Percentiles rank a stretch among this genome's conserved stretches.
phyloP scores from a whole-genome alignment of 1,284 basidiomycete species.

The Sphaerobolus stellatus region DNA sequence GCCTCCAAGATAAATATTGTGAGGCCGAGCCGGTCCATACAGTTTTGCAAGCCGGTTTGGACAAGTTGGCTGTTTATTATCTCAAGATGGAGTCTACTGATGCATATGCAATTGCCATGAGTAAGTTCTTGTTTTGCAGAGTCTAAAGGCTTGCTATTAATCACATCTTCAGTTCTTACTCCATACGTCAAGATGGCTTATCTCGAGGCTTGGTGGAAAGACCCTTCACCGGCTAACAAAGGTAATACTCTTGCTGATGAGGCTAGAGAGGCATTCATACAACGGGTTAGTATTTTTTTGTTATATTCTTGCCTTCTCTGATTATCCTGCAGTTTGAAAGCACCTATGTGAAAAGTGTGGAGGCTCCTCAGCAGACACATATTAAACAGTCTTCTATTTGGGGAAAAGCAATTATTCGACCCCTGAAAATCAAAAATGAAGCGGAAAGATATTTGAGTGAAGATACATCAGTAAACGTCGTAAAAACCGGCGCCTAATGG shows the following conservation, averaged over 20 bases:
- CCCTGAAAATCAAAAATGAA: background rate
- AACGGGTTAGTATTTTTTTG: background rate
- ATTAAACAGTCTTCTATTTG: no score
- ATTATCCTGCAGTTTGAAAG: no score
- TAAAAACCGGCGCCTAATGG: no score
- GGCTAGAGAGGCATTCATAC: conserved; percentile 3
- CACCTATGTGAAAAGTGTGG: no score
- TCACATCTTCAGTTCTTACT: conserved; percentile 11
- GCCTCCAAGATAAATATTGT: conserved; percentile 1
- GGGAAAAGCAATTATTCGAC: background rate
- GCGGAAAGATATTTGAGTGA: conserved; percentile 3
- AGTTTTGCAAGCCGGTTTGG: conserved; percentile 6
- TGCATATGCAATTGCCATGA: conserved; percentile 13
- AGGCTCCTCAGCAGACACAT: no score
- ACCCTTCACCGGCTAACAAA: background rate
- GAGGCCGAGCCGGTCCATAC: background rate
- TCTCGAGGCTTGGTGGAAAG: conserved; percentile 9
- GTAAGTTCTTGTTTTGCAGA: conserved; percentile 1
- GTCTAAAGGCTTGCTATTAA: no score
- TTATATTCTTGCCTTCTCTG: no score
- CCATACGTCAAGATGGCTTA: conserved; percentile 13
- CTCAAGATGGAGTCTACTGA: conserved; percentile 9
- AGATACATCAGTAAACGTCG: no score
- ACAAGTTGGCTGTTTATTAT: conserved; percentile 9
- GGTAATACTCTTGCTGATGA: conserved; percentile 5